phyloP scores from a whole-genome alignment of 116 monocot species.

The Posidonia oceanica region DNA sequence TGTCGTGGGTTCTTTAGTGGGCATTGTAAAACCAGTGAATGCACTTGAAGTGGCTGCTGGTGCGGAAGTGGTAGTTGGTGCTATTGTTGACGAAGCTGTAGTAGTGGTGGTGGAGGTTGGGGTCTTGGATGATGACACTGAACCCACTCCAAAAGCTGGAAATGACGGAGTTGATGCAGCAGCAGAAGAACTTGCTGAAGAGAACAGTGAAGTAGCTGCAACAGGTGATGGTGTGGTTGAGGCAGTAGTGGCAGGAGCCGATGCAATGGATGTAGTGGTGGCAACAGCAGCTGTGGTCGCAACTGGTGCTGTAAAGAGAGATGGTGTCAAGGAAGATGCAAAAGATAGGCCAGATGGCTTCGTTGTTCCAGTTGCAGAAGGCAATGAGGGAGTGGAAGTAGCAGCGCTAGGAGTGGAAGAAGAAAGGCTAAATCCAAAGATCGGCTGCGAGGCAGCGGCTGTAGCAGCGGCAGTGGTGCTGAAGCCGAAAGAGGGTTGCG shows the following conservation, averaged over 20 bases:
- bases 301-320: not conserved
- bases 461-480: no score
- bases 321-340: not conserved
- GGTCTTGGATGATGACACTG: not conserved
- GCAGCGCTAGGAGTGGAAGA: not conserved
- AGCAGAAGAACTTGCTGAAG: conserved; percentile 1
- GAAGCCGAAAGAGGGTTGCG: not conserved
- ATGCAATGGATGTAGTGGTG: conserved; percentile 1
- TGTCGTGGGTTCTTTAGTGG: not conserved
- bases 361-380: not conserved
- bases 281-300: not conserved
- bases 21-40: conserved; percentile 5
- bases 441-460: no score
- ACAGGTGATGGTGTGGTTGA: not conserved
- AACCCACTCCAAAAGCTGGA: not conserved
- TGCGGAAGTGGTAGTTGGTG: not conserved
- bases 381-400: not conserved
- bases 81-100: not conserved
- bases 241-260: not conserved
- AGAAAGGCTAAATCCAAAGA: not conserved
- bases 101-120: not conserved
- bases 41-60: not conserved
- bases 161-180: conserved; percentile 2
- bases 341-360: not conserved
- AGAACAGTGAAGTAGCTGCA: not conserved